A percentile compares a stretch with the other conserved stretches of the same genome.
These are phyloP conservation scores for Trametes cinnabarina DNA, from an alignment of 768 basidiomycete genomes.

Conservation along the genomic window DNA sequence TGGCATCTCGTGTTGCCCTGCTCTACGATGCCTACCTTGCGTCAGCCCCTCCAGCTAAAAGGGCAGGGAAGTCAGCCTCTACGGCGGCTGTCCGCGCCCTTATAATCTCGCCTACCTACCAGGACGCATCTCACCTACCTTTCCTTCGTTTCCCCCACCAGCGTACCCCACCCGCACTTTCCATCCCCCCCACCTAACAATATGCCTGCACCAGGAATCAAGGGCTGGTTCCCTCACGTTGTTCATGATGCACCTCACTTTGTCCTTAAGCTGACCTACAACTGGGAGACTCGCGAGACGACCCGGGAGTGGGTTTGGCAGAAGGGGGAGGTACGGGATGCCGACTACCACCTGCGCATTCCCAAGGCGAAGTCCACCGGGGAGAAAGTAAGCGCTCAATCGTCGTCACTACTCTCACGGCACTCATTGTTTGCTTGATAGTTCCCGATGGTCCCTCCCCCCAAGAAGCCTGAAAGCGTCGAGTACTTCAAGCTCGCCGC, in stretches of 20 bases:
- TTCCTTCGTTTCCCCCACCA: not conserved
- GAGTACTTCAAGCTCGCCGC: not conserved
- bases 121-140: not conserved
- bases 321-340: slow-evolving; percentile 3
- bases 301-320: slow-evolving; percentile 6
- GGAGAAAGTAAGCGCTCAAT: slow-evolving; percentile 1
- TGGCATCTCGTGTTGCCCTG: no score
- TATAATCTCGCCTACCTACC: not conserved
- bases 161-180: not conserved
- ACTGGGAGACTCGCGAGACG: slow-evolving; percentile 5
- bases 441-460: slow-evolving; percentile 12
- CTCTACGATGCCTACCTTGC: no score
- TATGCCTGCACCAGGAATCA: not conserved
- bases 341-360: slow-evolving; percentile 1
- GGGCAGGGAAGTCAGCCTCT: not conserved
- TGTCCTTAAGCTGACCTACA: not conserved
- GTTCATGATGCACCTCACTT: slow-evolving; percentile 4
- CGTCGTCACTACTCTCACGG: not conserved
- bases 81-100: not conserved
- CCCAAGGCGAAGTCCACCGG: slow-evolving; percentile 14
- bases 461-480: not conserved
- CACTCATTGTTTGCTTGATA: not conserved
- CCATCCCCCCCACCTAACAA: not conserved
- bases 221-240: not conserved
- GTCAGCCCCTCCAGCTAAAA: not conserved